Evolutionary conservation across 108 stramenopile genomes (phyloP).

Genomic region (Mediolabrus comicus): DNA sequence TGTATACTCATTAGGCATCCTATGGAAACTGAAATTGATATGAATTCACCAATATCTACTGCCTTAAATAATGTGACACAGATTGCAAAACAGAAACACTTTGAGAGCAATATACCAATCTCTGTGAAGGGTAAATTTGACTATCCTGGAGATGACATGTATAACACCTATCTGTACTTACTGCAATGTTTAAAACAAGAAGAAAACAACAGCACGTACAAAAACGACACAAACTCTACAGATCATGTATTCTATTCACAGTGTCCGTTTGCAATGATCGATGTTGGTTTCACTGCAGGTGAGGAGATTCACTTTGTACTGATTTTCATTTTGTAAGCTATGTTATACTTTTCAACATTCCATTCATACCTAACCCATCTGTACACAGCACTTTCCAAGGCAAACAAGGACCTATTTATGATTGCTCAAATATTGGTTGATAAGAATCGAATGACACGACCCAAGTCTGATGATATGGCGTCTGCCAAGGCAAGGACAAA

Average conservation of each 20-base stretch:
- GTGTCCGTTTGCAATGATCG: conserved; percentile 55
- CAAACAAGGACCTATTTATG: conserved; percentile 41
- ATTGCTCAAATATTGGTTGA: conserved; percentile 40
- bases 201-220: not conserved
- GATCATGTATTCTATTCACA: conserved; percentile 2
- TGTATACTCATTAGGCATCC: conserved; percentile 39
- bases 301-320: no score
- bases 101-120: conserved; percentile 29
- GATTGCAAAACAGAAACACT: conserved; percentile 10
- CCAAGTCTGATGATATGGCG: conserved; percentile 6
- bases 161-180: conserved; percentile 48
- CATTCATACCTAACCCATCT: no score
- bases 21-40: conserved; percentile 52
- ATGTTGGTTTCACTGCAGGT: conserved; percentile 55
- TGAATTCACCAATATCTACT: conserved; percentile 26
- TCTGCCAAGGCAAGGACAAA: conserved; percentile 4
- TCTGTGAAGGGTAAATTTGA: conserved; percentile 48
- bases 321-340: no score
- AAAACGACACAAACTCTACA: not conserved
- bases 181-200: conserved; percentile 20
- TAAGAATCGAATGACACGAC: conserved; percentile 22
- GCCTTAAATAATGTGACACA: conserved; percentile 32
- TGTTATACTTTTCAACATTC: no score
- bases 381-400: conserved; percentile 46
- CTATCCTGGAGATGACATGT: conserved; percentile 43